Conservation (phyloP, 2,329 filamentous ascomycete species). For the Fusarium circinatum region DNA sequence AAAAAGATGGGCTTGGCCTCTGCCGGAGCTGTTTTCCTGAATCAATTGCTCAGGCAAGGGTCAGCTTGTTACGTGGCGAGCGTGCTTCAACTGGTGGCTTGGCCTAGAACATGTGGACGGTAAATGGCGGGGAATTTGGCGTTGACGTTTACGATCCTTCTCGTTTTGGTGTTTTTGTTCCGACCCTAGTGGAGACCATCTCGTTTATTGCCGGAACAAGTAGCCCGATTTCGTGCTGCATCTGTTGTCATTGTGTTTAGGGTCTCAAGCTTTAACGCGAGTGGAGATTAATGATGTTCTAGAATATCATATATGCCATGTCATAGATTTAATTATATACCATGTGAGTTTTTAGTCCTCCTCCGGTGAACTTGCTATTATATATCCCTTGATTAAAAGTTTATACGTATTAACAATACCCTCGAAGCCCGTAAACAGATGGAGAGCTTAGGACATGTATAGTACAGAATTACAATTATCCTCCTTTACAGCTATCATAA, state of each 20-base stretch:
- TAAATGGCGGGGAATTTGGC: not conserved
- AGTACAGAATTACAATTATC: too few species aligned
- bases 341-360: too few species aligned
- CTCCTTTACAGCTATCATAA: not conserved
- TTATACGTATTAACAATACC: fast-evolving
- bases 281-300: not conserved
- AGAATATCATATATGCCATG: too few species aligned
- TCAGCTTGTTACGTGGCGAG: not conserved
- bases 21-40: not conserved
- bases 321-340: too few species aligned
- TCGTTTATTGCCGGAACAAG: not conserved
- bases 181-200: not conserved
- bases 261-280: not conserved
- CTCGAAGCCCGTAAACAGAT: fast-evolving
- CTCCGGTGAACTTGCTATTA: too few species aligned
- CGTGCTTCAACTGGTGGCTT: not conserved
- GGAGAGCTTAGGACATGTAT: too few species aligned
- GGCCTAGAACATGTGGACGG: not conserved
- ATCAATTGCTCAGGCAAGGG: not conserved
- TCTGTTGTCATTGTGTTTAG: too few species aligned
- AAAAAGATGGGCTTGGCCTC: not conserved
- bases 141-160: not conserved
- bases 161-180: not conserved
- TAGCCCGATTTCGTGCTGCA: too few species aligned
- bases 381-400: not conserved